A percentile compares a stretch with the other conserved stretches of the same genome.
Conservation (phyloP, 1,284 basidiomycete genomes). For the Trichosporon coremiiforme region DNA sequence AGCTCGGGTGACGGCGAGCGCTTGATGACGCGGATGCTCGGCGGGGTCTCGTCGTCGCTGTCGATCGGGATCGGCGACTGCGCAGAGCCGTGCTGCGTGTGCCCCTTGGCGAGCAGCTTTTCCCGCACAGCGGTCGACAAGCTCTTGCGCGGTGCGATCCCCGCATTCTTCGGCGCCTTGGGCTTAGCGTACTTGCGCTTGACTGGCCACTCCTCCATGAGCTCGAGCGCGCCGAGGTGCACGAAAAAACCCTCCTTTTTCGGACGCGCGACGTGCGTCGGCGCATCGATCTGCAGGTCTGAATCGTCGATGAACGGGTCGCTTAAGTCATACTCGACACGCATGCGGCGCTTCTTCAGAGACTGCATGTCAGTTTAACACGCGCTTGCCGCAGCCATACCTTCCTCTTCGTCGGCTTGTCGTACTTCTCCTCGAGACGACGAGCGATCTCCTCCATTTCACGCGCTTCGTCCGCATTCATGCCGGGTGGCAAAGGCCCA, state of each 20-base stretch:
- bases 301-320: slow-evolving; percentile 99
- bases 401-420: slow-evolving; percentile 37
- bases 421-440: slow-evolving; percentile 46
- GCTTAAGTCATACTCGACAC: slow-evolving; percentile 76
- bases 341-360: slow-evolving; percentile 59
- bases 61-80: slow-evolving; percentile 28
- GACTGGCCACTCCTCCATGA: slow-evolving; percentile 56
- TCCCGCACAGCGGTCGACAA: slow-evolving; percentile 26
- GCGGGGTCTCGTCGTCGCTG: slow-evolving; percentile 29
- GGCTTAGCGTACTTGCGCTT: slow-evolving; percentile 24
- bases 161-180: slow-evolving; percentile 30
- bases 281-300: slow-evolving; percentile 84
- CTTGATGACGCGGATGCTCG: slow-evolving; percentile 18
- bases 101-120: neutral
- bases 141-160: slow-evolving; percentile 26
- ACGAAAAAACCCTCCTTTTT: slow-evolving; percentile 95
- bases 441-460: slow-evolving; percentile 43
- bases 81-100: slow-evolving; percentile 7
- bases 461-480: slow-evolving; percentile 24
- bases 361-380: slow-evolving; percentile 19
- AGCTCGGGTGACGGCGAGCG: slow-evolving; percentile 25
- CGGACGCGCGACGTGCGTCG: slow-evolving; percentile 85
- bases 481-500: slow-evolving; percentile 19
- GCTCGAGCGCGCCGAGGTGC: slow-evolving; percentile 76
- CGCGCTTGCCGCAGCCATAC: too few species aligned